Conservation (phyloP, 805 yeast species). For the Nakazawaea peltata region DNA sequence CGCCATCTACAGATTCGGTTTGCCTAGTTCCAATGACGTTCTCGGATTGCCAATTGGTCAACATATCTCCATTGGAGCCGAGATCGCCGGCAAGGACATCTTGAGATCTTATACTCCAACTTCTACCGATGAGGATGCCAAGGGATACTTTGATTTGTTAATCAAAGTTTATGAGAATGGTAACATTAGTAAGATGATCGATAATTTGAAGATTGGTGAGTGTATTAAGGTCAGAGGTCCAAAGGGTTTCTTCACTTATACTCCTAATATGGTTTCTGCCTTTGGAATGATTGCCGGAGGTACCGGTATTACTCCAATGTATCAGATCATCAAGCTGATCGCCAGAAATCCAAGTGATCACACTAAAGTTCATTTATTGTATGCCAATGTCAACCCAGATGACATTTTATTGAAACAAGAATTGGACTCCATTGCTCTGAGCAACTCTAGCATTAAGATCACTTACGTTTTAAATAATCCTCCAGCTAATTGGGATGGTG, state of each 20-base stretch:
- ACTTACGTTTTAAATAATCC: conserved; percentile 73
- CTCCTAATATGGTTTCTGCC: conserved; percentile 65
- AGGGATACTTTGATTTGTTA: conserved; percentile 78
- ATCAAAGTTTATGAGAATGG: conserved; percentile 84
- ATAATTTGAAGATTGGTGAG: conserved; percentile 71
- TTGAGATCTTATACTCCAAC: conserved; percentile 89
- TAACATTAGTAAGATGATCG: conserved; percentile 70
- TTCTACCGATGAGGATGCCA: conserved; percentile 67
- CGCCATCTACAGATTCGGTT: conserved; percentile 73
- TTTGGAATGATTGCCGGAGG: conserved; percentile 96
- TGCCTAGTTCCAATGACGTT: conserved; percentile 65
- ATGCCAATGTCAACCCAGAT: conserved; percentile 72
- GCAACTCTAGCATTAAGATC: conserved; percentile 55
- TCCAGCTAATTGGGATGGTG: conserved; percentile 67
- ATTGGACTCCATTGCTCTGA: conserved; percentile 54
- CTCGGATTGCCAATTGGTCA: conserved; percentile 93
- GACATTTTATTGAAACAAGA: conserved; percentile 80
- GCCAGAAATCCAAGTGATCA: conserved; percentile 68
- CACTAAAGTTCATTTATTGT: conserved; percentile 67
- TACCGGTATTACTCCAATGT: conserved; percentile 95
- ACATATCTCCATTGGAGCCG: conserved; percentile 76
- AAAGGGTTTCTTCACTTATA: conserved; percentile 78
- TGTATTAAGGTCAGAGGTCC: conserved; percentile 79
- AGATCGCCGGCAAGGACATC: conserved; percentile 70
- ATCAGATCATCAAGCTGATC: conserved; percentile 80